Percentiles rank a stretch among this genome's conserved stretches.
Evolutionary conservation across 345 rosid species (phyloP).

Genomic region (Cardamine chenopodiifolia): DNA sequence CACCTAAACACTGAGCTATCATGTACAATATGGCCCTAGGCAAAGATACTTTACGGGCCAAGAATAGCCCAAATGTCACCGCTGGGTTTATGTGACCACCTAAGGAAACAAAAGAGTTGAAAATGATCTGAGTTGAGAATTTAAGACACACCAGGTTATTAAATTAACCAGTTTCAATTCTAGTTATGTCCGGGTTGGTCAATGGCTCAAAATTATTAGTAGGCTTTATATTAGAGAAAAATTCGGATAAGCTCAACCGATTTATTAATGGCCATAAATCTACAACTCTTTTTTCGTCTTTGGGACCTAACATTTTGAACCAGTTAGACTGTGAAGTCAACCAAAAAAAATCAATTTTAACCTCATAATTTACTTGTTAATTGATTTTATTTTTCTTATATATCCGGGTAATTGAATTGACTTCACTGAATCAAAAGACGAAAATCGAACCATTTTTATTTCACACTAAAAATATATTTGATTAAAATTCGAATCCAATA

Average conservation of each 20-base stretch:
- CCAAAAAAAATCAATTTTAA: background rate
- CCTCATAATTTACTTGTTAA: background rate
- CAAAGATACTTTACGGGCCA: conserved; percentile 67
- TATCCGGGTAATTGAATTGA: background rate
- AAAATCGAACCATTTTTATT: background rate
- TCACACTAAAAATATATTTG: background rate
- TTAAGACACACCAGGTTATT: background rate
- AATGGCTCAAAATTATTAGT: background rate
- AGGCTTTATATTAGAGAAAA: background rate
- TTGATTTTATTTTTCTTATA: background rate
- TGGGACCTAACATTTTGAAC: conserved; percentile 12
- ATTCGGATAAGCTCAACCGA: conserved; percentile 13
- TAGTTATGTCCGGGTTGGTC: background rate
- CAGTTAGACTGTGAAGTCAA: background rate
- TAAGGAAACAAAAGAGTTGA: conserved; percentile 18
- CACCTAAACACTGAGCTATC: conserved; percentile 70
- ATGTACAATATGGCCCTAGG: conserved; percentile 65
- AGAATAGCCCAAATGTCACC: conserved; percentile 62
- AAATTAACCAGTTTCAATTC: background rate
- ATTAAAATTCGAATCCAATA: background rate
- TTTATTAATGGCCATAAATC: background rate
- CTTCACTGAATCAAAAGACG: background rate
- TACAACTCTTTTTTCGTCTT: background rate
- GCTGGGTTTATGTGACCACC: conserved; percentile 82
- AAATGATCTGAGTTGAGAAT: background rate